A percentile compares a stretch with the other conserved stretches of the same genome.
phyloP scores from a whole-genome alignment of 1,139 yeast species.

The Diutina sp. region DNA sequence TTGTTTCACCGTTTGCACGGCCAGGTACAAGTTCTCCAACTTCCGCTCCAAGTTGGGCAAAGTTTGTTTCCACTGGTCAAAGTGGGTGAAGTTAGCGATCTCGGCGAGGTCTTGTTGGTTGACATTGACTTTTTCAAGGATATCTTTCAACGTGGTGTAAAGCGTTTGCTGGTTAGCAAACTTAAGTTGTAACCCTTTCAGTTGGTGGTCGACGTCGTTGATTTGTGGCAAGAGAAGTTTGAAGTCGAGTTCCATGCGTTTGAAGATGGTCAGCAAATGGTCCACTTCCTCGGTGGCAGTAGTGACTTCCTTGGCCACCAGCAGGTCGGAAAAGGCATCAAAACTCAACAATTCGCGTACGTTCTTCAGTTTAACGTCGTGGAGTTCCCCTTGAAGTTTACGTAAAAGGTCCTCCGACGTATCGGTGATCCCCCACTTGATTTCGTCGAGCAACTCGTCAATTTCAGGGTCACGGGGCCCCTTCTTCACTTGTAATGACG shows the following conservation, averaged over 20 bases:
- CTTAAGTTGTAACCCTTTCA: constrained; percentile 62
- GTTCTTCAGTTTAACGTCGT: constrained; percentile 23
- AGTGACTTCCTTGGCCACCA: constrained; percentile 21
- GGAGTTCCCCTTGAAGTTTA: constrained; percentile 34
- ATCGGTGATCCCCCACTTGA: constrained; percentile 61
- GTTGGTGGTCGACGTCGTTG: not conserved
- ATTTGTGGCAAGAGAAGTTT: constrained; percentile 5
- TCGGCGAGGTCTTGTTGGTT: constrained; percentile 40
- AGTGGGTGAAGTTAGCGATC: constrained; percentile 37
- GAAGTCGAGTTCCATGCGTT: constrained; percentile 30
- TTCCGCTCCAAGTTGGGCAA: constrained; percentile 41
- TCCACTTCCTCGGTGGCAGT: constrained; percentile 52
- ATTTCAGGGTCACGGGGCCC: constrained; percentile 24
- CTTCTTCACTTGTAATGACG: constrained; percentile 12
- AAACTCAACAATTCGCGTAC: constrained; percentile 24
- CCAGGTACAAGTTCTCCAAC: constrained; percentile 48
- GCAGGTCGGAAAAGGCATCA: constrained; percentile 22
- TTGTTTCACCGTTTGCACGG: constrained; percentile 41
- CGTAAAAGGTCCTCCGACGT: constrained; percentile 43
- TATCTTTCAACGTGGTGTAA: constrained; percentile 55
- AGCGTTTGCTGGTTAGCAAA: constrained; percentile 69
- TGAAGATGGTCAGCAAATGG: constrained; percentile 38
- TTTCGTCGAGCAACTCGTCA: constrained; percentile 63
- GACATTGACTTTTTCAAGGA: constrained; percentile 57
- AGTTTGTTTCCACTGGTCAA: constrained; percentile 27